Base-by-base conservation (phyloP, 2,329 filamentous ascomycete genomes). In the Eurotiales sp. region DNA sequence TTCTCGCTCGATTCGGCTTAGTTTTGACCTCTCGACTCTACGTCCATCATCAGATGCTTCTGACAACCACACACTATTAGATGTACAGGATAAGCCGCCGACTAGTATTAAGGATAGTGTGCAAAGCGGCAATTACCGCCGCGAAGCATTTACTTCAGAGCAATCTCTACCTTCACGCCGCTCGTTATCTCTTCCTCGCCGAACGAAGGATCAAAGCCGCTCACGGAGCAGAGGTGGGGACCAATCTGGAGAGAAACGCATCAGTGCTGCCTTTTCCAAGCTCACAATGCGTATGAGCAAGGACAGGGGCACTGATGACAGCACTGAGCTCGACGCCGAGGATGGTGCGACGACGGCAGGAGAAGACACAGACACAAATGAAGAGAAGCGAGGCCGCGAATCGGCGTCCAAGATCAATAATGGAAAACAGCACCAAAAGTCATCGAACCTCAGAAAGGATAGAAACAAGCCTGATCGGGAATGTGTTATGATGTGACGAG, bases 381-480 rank as follows among this genome's bases (percentile, higher is more conserved):
- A 67, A 59, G 32, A 62, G 61, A 11, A 64, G 12, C 59, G 40
- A 58, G 39, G 41, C 37, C 54, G 57, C 50, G 12, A 64, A 58
- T 25, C 34, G 21, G 59, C 63, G 25, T 51, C 46, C 1, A 58
- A 59, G 25, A 58, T 53, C 22, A 34, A 45, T 15, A 64, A 61
- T 44, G 62, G 60, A 6, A 68, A 66, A 50, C 51, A 46, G 51
- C 19, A 72, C 64, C 57, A 62, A 63, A 34, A 65, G 21, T 19
- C 66, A 46, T 61, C 62, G 21, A 61, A 62, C 43, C 68, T 72
- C 51, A 72, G 65, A 43, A 61, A 57, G 27, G 66, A 64, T 44
- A 61, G 56, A 39, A 66, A 65, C 34, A 64, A 65, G 36, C 64
- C 68, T 8, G 73, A 76, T 37, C 64, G 73, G 44, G 73, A 76